These are phyloP conservation scores for Rubroboletus pulcherrimus DNA, from an alignment of 768 basidiomycete genomes.

Conservation along the genomic window DNA sequence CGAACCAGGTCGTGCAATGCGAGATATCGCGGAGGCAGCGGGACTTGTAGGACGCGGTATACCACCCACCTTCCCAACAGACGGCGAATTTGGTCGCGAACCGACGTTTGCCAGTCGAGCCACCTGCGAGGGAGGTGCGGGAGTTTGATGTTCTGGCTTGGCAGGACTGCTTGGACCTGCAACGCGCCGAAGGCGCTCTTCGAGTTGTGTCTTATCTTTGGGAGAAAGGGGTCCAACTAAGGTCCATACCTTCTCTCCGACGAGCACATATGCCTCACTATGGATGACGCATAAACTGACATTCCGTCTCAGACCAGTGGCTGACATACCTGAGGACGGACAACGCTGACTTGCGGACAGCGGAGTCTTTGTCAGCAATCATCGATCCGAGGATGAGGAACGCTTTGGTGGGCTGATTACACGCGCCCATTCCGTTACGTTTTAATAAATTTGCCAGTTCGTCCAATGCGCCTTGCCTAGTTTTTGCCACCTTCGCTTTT, in stretches of 20 bases:
- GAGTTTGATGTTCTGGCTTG: conserved; percentile 38
- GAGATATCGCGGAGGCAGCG: conserved; percentile 36
- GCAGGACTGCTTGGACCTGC: conserved; percentile 54
- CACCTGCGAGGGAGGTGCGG: conserved; percentile 45
- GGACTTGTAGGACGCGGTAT: conserved; percentile 50
- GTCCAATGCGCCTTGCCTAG: conserved; percentile 82
- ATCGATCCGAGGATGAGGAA: conserved; percentile 73
- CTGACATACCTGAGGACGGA: conserved; percentile 68
- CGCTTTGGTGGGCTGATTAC: conserved; percentile 71
- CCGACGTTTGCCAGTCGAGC: conserved; percentile 46
- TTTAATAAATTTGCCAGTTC: conserved; percentile 76
- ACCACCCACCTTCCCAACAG: conserved; percentile 38
- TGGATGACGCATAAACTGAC: conserved; percentile 11
- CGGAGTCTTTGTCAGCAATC: conserved; percentile 86
- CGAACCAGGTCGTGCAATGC: conserved; percentile 42
- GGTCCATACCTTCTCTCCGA: conserved; percentile 84
- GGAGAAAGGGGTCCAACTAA: conserved; percentile 70
- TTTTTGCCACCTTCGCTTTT: conserved; percentile 87
- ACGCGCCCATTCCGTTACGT: conserved; percentile 76
- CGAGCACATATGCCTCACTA: conserved; percentile 77
- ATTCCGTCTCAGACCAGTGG: neutral
- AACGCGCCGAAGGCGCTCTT: conserved; percentile 84
- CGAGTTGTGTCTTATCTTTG: conserved; percentile 90
- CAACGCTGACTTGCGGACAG: conserved; percentile 84
- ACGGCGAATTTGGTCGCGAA: conserved; percentile 51